A percentile compares a stretch with the other conserved stretches of the same genome.
Conservation (phyloP, 2,329 filamentous ascomycete species). For the Paecilomyces niveus region DNA sequence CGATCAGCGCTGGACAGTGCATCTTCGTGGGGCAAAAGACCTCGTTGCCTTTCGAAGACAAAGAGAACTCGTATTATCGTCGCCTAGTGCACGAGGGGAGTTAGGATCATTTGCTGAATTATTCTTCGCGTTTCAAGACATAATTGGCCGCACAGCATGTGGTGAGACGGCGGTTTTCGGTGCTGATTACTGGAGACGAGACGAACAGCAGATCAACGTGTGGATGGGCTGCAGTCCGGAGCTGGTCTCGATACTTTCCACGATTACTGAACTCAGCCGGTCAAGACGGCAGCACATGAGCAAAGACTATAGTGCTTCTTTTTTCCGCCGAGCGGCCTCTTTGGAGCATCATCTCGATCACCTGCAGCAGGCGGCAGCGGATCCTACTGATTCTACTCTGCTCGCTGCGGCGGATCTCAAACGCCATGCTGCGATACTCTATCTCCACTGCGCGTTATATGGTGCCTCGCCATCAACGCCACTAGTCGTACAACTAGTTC, state of each 20-base stretch:
- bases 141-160: constrained; percentile 46
- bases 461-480: constrained; percentile 36
- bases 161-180: constrained; percentile 42
- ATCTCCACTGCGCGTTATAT: constrained; percentile 40
- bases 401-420: constrained; percentile 36
- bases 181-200: constrained; percentile 40
- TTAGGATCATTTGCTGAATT: constrained; percentile 35
- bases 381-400: constrained; percentile 8
- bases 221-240: constrained; percentile 47
- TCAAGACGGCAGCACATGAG: constrained; percentile 20
- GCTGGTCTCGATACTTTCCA: constrained; percentile 40
- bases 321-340: constrained; percentile 25
- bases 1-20: constrained; percentile 41
- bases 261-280: constrained; percentile 41
- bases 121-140: constrained; percentile 47
- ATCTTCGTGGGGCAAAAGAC: constrained; percentile 42
- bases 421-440: constrained; percentile 38
- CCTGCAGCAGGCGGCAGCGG: neutral
- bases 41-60: constrained; percentile 36
- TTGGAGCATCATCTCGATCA: constrained; percentile 26
- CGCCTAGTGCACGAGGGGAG: constrained; percentile 9
- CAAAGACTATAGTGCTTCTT: constrained; percentile 15
- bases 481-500: constrained; percentile 23
- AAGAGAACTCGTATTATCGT: neutral
- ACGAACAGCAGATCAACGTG: constrained; percentile 31